Percentiles rank a stretch among this genome's conserved stretches.
These are phyloP conservation scores for Codiaeum variegatum DNA, from an alignment of 441 rosid species.

Conservation along the genomic window DNA sequence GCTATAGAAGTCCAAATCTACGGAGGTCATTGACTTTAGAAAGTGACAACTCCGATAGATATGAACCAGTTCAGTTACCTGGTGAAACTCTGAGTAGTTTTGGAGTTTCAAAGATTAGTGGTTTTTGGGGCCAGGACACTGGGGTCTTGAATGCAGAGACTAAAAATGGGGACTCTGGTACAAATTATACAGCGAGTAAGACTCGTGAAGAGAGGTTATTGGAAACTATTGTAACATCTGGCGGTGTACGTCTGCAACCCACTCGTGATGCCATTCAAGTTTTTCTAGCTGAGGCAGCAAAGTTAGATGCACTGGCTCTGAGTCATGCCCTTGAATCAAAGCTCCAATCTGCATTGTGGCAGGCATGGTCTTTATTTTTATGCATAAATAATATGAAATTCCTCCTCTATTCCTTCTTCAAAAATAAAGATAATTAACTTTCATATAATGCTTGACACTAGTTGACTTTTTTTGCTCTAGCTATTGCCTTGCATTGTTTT, in stretches of 20 bases:
- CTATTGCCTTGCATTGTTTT: neutral
- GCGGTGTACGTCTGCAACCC: constrained; percentile 95
- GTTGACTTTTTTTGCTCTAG: neutral
- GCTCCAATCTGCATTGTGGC: constrained; percentile 91
- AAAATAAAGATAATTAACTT: neutral
- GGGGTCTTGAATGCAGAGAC: constrained; percentile 36
- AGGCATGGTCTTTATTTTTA: constrained; percentile 44
- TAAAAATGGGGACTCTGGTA: constrained; percentile 46
- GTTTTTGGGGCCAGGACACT: constrained; percentile 59
- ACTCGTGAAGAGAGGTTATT: constrained; percentile 83
- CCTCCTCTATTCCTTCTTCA: neutral
- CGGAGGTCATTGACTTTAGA: constrained; percentile 80
- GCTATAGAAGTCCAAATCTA: constrained; percentile 82
- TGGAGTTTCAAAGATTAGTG: constrained; percentile 48
- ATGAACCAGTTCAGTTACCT: constrained; percentile 62
- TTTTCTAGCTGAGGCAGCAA: constrained; percentile 79
- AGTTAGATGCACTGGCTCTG: constrained; percentile 69
- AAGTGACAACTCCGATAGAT: constrained; percentile 56
- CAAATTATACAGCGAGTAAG: constrained; percentile 52
- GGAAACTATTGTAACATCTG: constrained; percentile 90
- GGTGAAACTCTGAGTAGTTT: constrained; percentile 43
- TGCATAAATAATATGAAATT: constrained; percentile 13
- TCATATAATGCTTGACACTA: neutral
- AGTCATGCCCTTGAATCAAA: constrained; percentile 75
- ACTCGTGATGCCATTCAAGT: constrained; percentile 88